Base-by-base conservation (phyloP, 2,329 filamentous ascomycete species). In the Claviceps cyperi region DNA sequence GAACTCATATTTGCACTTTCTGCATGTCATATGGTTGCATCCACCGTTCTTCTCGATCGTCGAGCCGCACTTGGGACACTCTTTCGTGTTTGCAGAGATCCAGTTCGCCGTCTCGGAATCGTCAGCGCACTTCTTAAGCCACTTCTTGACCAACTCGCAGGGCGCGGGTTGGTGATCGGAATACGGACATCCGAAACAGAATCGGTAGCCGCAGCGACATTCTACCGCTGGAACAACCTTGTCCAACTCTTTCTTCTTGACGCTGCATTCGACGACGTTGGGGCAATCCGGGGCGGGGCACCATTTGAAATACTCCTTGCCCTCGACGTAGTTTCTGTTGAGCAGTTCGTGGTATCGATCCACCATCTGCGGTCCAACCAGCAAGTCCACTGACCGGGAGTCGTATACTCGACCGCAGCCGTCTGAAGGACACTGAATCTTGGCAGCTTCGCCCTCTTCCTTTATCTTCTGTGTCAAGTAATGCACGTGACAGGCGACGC, bases 21-120 rank as follows among this genome's bases (percentile, higher is more conserved):
- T 76, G 64, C 90, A 96, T 0, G 90, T 96, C 90, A 96, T 96
- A 66, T 96, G 90, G 69, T 96, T 96, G 71, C 90, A 96, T 3
- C 90, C 90, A 48, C 90, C 90, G 57, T 98, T 98, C 78, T 98
- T 98, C 69, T 98, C 92, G 43, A 98, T 98, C 0, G 92, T 98
- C 2, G 91, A 97, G 58, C 87, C 81, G 67, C 92, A 98, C 64
- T 86, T 92, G 0, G 92, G 91, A 56, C 92, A 98, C 65, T 98
- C 92, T 64, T 98, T 98, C 2, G 92, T 98, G 65, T 98, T 95
- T 45, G 92, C 92, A 0, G 91, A 96, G 54, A 98, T 98, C 92
- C 92, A 98, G 66, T 98, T 98, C 4, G 92, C 91, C 0, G 92
- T 98, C 66, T 98, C 92, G 0, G 88, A 95, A 62, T 98, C 92